Evolutionary conservation across 2,329 filamentous ascomycete genomes (phyloP), one percentile per base, ranked within the genome.

Genomic region (Fusarium sp.): DNA sequence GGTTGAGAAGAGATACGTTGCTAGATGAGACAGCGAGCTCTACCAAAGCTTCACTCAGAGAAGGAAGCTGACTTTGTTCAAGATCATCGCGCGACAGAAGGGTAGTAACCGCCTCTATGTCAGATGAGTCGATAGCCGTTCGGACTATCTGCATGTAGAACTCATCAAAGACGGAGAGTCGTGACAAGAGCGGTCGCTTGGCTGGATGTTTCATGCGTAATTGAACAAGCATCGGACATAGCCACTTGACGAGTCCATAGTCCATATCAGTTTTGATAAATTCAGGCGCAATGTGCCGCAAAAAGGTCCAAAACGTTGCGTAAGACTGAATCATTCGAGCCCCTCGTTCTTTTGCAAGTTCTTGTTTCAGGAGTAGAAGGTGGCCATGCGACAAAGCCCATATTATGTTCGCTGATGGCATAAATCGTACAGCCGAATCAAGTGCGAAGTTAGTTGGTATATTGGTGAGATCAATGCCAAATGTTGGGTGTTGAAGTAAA

Each of bases 141-240:
- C 22, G 45, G 0, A 49, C 5, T 6, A 33, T 49, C 1, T 5
- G 2, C 5, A 14, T 22, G 8, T 35, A 22, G 7, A 4, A 49
- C 13, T 35, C 14, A 18, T 49, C 46, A 33, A 25, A 49, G 4
- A 49, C 46, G 5, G 46, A 49, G 15, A 49, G 20, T 4, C 20
- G 31, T 12, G 1, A 8, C 14, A 49, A 25, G 1, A 49, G 5
- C 7, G 12, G n/a, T 11, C 20, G 31, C n/a, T 49, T 49, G 8
- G 57, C 36, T 29, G 57, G 45, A 14, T 59, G 45, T 2, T 15
- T 20, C 13, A 42, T 27, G 14, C n/a, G 6, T 25, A 39, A 11
- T 4, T 13, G 6, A 35, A 41, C 6, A 17, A 59, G 25, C 38
- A 54, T 60, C 3, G 2, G 4, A 22, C 18, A n/a, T 18, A 60